phyloP scores from a whole-genome alignment of 73 alveolate genomes.

The Paramecium tetraurelia region DNA sequence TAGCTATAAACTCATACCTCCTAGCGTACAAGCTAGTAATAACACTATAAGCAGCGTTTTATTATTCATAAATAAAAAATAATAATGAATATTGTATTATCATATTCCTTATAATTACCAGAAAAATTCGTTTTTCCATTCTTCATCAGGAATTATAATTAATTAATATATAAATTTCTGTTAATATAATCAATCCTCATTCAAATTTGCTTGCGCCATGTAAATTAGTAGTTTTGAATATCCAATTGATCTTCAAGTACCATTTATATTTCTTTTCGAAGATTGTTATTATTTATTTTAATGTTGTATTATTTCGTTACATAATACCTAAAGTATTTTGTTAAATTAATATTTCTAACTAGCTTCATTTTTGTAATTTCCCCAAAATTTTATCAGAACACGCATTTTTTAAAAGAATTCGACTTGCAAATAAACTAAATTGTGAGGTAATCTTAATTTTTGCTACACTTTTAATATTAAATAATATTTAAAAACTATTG shows the following conservation, averaged over 20 bases:
- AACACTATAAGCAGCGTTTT: neutral
- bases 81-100: neutral
- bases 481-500: neutral
- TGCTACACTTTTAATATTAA: neutral
- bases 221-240: neutral
- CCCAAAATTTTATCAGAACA: neutral
- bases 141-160: neutral
- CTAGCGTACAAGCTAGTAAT: neutral
- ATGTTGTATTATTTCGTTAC: neutral
- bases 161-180: neutral
- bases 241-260: neutral
- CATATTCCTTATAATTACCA: neutral
- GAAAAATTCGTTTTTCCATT: neutral
- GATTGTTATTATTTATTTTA: neutral
- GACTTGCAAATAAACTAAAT: neutral
- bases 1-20: neutral
- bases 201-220: neutral
- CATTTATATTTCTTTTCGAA: neutral
- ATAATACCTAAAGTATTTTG: neutral
- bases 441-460: neutral
- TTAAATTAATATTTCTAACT: neutral
- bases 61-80: slow-evolving; percentile 10
- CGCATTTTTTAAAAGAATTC: neutral
- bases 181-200: neutral
- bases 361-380: neutral